Evolutionary conservation across 2,329 filamentous ascomycete species (phyloP).

Genomic region (Colletotrichum lupini): DNA sequence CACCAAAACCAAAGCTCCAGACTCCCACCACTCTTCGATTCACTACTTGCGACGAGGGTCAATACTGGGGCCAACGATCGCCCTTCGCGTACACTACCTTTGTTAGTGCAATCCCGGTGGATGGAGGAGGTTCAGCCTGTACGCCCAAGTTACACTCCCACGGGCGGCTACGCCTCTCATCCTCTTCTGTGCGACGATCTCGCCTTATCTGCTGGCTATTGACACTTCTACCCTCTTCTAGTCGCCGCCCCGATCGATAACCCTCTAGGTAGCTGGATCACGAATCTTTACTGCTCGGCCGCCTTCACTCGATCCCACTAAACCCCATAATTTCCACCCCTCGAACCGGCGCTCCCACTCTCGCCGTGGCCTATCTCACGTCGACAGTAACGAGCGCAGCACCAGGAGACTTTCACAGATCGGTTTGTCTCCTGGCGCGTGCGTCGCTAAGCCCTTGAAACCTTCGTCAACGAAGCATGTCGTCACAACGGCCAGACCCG

Average conservation of each 20-base stretch:
- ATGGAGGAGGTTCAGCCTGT: conserved; percentile 10
- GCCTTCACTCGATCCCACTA: background rate
- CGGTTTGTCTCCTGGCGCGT: background rate
- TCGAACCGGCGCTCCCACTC: background rate
- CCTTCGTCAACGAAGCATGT: conserved; percentile 32
- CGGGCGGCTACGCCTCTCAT: background rate
- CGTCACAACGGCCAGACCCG: conserved; percentile 33
- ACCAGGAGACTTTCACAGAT: background rate
- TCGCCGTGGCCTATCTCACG: background rate
- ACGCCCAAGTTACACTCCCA: background rate
- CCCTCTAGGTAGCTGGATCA: background rate
- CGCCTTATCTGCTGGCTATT: background rate
- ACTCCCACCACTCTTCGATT: background rate
- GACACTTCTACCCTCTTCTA: background rate
- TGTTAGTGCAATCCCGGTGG: conserved; percentile 14
- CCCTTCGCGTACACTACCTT: background rate
- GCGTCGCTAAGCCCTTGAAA: conserved; percentile 37
- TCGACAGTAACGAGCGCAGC: background rate
- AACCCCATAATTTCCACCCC: conserved; percentile 17
- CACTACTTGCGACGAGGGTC: background rate
- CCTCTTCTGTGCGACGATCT: background rate
- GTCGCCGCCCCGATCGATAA: background rate
- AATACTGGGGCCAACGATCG: background rate
- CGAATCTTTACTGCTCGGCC: background rate
- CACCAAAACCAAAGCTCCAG: background rate